Conservation (phyloP, 2,329 filamentous ascomycete species). For the Amauroascus verrucosus region DNA sequence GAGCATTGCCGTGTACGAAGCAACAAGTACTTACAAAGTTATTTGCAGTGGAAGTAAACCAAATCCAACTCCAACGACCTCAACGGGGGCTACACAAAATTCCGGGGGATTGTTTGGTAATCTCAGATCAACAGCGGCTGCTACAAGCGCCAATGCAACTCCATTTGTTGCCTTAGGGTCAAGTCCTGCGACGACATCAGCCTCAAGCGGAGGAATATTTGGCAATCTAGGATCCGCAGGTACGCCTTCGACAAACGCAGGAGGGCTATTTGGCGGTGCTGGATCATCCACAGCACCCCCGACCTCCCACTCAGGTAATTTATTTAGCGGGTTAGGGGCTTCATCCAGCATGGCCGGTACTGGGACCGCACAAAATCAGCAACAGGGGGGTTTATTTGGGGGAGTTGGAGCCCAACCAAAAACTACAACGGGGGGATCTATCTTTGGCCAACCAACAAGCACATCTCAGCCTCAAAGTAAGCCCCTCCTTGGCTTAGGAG, state of each 20-base stretch:
- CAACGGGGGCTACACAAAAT: constrained; percentile 1
- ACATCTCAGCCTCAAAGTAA: constrained; percentile 13
- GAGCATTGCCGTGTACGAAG: background rate
- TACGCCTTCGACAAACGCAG: constrained; percentile 18
- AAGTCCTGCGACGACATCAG: constrained; percentile 13
- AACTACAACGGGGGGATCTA: constrained; percentile 15
- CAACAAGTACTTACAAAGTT: background rate
- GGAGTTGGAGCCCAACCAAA: constrained; percentile 17
- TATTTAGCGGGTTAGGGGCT: constrained; percentile 15
- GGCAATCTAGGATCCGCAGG: constrained; percentile 18
- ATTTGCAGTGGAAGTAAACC: constrained; percentile 8
- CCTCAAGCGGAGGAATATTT: constrained; percentile 12
- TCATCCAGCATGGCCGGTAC: constrained; percentile 25
- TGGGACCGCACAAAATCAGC: constrained; percentile 22
- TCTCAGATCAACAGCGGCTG: constrained; percentile 15
- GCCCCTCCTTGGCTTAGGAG: constrained; percentile 27
- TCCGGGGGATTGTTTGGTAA: constrained; percentile 28
- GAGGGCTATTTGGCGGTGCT: constrained; percentile 27
- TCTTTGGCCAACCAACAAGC: constrained; percentile 20
- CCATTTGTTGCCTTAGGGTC: constrained; percentile 27
- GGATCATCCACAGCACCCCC: constrained; percentile 14
- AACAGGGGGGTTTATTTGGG: constrained; percentile 22
- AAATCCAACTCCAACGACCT: constrained; percentile 7
- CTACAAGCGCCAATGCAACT: constrained; percentile 19
- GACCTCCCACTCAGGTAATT: constrained; percentile 12